Conservation (phyloP, 495 filamentous ascomycete species). For the Neurospora sp. region DNA sequence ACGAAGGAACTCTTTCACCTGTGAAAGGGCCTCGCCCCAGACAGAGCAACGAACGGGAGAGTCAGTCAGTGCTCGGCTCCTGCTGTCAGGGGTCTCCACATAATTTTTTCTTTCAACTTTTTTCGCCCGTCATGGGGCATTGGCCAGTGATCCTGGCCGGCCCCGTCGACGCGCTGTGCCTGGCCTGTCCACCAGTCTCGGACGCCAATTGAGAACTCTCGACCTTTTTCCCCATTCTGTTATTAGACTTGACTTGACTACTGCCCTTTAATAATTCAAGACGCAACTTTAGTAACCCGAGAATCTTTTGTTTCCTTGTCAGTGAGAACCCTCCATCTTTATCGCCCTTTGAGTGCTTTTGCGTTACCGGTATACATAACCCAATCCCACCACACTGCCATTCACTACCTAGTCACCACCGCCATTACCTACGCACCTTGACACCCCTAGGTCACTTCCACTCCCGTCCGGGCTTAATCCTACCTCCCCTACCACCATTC, state of each 20-base stretch:
- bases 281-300: background rate
- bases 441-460: background rate
- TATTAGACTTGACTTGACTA: background rate
- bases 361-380: background rate
- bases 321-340: background rate
- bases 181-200: background rate
- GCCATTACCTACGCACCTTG: background rate
- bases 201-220: background rate
- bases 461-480: background rate
- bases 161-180: background rate
- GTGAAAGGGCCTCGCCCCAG: background rate
- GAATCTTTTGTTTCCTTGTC: background rate
- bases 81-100: slow-evolving; percentile 14
- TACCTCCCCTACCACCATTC: background rate
- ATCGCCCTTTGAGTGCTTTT: background rate
- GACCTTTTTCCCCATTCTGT: background rate
- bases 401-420: slow-evolving; percentile 4
- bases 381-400: background rate
- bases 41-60: background rate
- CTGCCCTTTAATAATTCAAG: background rate
- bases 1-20: background rate
- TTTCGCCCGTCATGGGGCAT: slow-evolving; percentile 9
- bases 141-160: slow-evolving; percentile 1
- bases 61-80: background rate
- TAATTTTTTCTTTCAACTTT: slow-evolving; percentile 22